These are phyloP conservation scores for Candida anutae DNA, from an alignment of 1,139 yeast genomes.

Conservation along the genomic window DNA sequence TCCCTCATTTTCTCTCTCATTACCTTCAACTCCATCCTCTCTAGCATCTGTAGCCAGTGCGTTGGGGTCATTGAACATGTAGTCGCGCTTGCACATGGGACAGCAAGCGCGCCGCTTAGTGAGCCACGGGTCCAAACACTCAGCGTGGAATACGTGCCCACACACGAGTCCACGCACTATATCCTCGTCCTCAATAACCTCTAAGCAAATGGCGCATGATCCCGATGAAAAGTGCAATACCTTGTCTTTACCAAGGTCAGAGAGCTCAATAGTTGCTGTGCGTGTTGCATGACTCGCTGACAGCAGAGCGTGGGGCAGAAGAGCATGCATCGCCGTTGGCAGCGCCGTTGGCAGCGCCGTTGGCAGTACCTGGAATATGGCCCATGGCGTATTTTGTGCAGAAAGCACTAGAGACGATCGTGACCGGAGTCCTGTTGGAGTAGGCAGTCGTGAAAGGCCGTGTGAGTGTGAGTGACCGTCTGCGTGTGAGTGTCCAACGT, in stretches of 20 bases:
- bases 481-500: too few relatives aligned
- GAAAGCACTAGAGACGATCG: not conserved
- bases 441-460: too few relatives aligned
- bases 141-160: conserved; percentile 78
- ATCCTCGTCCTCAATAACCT: conserved; percentile 54
- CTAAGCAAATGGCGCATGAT: conserved; percentile 77
- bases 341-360: too few relatives aligned
- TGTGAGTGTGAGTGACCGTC: too few relatives aligned
- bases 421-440: not conserved
- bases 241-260: conserved; percentile 4
- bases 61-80: conserved; percentile 33
- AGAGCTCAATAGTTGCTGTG: too few relatives aligned
- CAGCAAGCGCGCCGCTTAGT: conserved; percentile 72
- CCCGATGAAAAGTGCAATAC: conserved; percentile 59
- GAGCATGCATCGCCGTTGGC: too few relatives aligned
- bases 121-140: conserved; percentile 80
- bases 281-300: too few relatives aligned
- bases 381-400: not conserved
- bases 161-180: conserved; percentile 67
- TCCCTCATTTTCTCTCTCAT: conserved; percentile 9
- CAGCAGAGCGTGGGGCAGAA: too few relatives aligned
- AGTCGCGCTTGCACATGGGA: conserved; percentile 78
- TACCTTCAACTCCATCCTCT: conserved; percentile 7
- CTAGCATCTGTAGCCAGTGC: conserved; percentile 1
- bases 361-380: not conserved